phyloP scores from a whole-genome alignment of 257 asterid species.

The Fraxinus pennsylvanica region DNA sequence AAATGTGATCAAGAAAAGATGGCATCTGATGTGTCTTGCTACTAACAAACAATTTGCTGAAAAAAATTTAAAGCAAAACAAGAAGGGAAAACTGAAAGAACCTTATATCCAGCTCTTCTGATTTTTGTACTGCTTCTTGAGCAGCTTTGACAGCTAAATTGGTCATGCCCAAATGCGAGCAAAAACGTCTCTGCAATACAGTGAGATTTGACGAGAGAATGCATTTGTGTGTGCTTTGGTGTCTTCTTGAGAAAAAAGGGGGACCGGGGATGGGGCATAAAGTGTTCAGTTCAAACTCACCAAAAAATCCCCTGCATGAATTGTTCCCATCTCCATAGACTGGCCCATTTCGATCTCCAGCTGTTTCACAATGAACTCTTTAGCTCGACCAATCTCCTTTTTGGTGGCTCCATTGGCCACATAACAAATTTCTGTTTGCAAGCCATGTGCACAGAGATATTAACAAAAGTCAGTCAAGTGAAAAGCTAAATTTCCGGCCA shows the following conservation, averaged over 20 bases:
- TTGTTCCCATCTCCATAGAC: constrained; percentile 56
- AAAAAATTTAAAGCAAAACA: neutral
- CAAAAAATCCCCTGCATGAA: constrained; percentile 61
- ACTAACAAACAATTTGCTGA: neutral
- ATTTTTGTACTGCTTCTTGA: constrained; percentile 64
- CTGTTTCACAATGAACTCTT: constrained; percentile 63
- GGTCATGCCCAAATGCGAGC: constrained; percentile 60
- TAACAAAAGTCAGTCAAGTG: constrained; percentile 23
- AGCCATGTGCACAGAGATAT: constrained; percentile 26
- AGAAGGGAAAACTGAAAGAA: constrained; percentile 25
- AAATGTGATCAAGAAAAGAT: neutral
- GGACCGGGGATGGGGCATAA: neutral
- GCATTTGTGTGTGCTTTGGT: neutral
- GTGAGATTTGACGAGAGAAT: neutral
- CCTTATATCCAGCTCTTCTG: constrained; percentile 67
- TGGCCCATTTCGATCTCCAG: constrained; percentile 63
- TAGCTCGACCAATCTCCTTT: constrained; percentile 68
- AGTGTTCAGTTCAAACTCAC: constrained; percentile 33
- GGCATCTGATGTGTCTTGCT: neutral
- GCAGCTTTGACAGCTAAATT: constrained; percentile 68
- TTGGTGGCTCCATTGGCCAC: constrained; percentile 63
- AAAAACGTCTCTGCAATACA: constrained; percentile 50
- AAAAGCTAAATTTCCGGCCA: constrained; percentile 19
- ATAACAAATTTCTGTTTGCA: constrained; percentile 53
- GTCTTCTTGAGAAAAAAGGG: neutral